Evolutionary conservation across 2,329 filamentous ascomycete species (phyloP).

Genomic region (Rhynchosporium graminicola): DNA sequence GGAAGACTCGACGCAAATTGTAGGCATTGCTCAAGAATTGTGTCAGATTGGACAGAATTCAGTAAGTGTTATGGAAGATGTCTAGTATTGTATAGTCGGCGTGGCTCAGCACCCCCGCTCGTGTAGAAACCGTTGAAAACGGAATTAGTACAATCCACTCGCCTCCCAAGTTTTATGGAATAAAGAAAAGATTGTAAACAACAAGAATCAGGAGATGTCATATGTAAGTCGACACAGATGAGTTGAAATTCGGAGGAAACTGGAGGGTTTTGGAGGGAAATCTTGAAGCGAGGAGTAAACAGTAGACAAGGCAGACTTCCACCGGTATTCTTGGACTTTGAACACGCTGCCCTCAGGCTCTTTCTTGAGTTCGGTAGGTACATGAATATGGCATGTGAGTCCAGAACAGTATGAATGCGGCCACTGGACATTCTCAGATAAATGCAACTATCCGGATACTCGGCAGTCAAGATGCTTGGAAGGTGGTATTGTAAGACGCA

Average conservation of each 20-base stretch:
- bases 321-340: not conserved
- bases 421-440: not conserved
- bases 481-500: not conserved
- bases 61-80: not conserved
- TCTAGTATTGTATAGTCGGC: not conserved
- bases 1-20: too few species aligned
- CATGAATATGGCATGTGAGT: not conserved
- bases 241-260: not conserved
- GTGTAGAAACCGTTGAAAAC: not conserved
- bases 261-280: not conserved
- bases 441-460: conserved; percentile 3
- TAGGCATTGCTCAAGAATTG: too few species aligned
- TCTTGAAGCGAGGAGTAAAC: not conserved
- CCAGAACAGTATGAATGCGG: not conserved
- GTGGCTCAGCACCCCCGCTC: not conserved
- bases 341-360: not conserved
- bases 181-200: not conserved
- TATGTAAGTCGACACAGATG: not conserved
- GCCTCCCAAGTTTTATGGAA: not conserved
- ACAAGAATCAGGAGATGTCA: not conserved
- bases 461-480: conserved; percentile 1
- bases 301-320: too few species aligned
- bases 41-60: not conserved
- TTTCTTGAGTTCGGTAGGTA: not conserved
- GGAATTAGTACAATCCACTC: too few species aligned